Base-by-base conservation (phyloP, 2,329 filamentous ascomycete species). In the Venturiaceae sp. region DNA sequence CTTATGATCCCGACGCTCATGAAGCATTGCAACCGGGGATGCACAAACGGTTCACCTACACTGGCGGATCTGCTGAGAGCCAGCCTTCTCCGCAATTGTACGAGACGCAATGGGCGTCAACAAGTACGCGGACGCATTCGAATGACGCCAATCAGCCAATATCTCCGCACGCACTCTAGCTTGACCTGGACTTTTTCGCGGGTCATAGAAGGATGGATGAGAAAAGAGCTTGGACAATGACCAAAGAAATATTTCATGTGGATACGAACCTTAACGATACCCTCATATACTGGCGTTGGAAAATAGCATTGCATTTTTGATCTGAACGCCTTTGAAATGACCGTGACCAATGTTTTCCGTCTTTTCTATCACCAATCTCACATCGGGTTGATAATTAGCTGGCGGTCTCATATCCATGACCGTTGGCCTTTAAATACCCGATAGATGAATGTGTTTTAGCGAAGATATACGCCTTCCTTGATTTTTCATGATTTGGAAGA, bases 401-500 rank as follows among this genome's bases (percentile, higher is more conserved):
- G 26, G 26, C 30, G 44, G 44, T 50, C n/a, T 50, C 23, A 16
- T 3, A 11, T 50, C 44, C 8, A 50, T 16, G 26, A 50, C 44
- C 44, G 30, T 30, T 30, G 21, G 44, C 28, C 26, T 30, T 50
- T 21, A 44, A 1, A 28, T 2, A 26, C 44, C 44, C 44, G 44
- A 50, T 2, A 50, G 26, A 50, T 16, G 44, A n/a, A 50, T 3
- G 13, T 30, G 44, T n/a, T 28, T n/a, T 8, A 23, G 44, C 44
- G 26, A 50, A 50, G 23, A 50, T 32, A 50, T 50, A 50, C 44
- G 44, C 44, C 44, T 50, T 50, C 44, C 44, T 50, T 50, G 44
- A 50, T 28, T 26, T n/a, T 30, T 30, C 23, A 50, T 50, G 23
- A 50, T 50, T 13, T 30, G 44, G 44, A 26, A 50, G 44, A 32